Base-by-base conservation (phyloP, 106 monocot genomes). In the Dendrobium officinale region DNA sequence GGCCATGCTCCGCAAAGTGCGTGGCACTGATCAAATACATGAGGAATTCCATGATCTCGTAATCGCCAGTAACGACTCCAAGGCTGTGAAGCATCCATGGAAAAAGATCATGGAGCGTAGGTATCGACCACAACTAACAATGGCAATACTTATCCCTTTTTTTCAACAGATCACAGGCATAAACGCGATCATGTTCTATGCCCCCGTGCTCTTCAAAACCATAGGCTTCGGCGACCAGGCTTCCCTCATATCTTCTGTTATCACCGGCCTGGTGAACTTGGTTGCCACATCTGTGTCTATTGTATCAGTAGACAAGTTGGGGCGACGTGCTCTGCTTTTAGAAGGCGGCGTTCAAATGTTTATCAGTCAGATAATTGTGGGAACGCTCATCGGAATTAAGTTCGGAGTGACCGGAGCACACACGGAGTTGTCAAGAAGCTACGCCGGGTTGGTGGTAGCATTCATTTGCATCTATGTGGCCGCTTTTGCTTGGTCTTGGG, bases 141-240 rank as follows among this genome's bases (percentile, higher is more conserved):
- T 91, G 80, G 82, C 84, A 41, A n/a, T 88, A 17, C 42, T 82
- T 58, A 80, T 91, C 79, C 91, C 91, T 24, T 86, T 88, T 78
- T 91, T 91, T 75, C 88, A 88, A 78, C 91, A 88, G 77, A 19
- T 92, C 74, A 85, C 89, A n/a, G 91, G 89, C 55, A 92, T 89
- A 83, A 89, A 92, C 78, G 80, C 86, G 6, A 82, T 88, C 82
- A 91, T 86, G 88, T 91, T 91, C 66, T 88, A 91, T 78, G 89
- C 89, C 0, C 89, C 89, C 0, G 86, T 86, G n/a, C 83, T 92
- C 4, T 92, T 92, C 85, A 85, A 82, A 79, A 92, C 85, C 18
- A 75, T 92, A 2, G 92, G 92, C 0, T 89, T 92, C 45, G 89
- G 87, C 0, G 80, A 20, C 77, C 49, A 87, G 29, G 89, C 89